Evolutionary conservation across 768 basidiomycete species (phyloP), one percentile per base, ranked within the genome.

Genomic region (Chalciporus sphaerocephalus): DNA sequence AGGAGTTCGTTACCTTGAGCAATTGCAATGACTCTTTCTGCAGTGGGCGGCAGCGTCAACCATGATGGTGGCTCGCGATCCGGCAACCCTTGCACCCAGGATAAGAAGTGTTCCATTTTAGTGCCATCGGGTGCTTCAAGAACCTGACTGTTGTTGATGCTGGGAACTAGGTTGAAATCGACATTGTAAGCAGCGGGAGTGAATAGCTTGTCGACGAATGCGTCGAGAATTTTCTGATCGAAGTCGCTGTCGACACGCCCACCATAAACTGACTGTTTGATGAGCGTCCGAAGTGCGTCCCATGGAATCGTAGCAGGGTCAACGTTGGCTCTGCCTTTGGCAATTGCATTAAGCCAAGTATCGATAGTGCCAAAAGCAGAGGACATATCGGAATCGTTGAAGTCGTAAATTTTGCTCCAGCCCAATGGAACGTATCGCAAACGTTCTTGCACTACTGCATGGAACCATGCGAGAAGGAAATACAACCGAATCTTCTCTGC

Each of bases 401-500:
- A 98, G 65, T 98, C 96, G 69, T 98, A 98, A 0, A 77, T 76
- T 69, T 96, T 92, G 64, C 87, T 94, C 93, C 95, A 99, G 0
- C 96, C 95, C 13, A 99, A 72, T 6, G 96, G 96, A 8, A 85
- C 89, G 64, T 97, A 99, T 33, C 95, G 89, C 11, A 98, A 74
- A 50, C 96, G 90, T 66, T 98, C 96, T 69, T 96, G 94, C 1
- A 98, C 85, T 16, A 98, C 82, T 11, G 96, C 94, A 59, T 99
- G 96, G 86, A 98, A 96, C 94, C 95, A 99, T 1, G 96, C 91
- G 23, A 98, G 79, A 25, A 97, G 74, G 85, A 97, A 97, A 69
- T 95, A 94, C 38, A 98, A 67, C 5, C 96, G 82, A 32, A 85
- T 76, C 65, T 96, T 96, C 69, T 99, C 96, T 3, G 83, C 84